A percentile compares a stretch with the other conserved stretches of the same genome.
These are phyloP conservation scores for Nemania diffusa DNA, from an alignment of 2,329 filamentous ascomycete genomes.

Conservation along the genomic window DNA sequence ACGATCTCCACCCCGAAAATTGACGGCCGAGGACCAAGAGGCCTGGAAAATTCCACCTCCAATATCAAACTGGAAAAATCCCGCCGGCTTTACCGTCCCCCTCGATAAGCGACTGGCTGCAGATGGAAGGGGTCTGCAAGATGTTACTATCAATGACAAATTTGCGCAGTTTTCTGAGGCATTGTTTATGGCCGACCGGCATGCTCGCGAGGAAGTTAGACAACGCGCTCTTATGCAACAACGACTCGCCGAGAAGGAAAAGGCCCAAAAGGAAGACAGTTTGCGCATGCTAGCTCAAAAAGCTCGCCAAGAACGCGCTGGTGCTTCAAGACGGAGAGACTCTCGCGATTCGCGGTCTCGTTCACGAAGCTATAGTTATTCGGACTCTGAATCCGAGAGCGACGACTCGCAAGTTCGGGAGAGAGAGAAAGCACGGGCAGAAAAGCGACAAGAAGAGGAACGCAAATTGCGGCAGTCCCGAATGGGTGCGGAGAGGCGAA, in stretches of 20 bases:
- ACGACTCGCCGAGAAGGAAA: slow-evolving; percentile 94
- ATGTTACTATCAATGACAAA: slow-evolving; percentile 97
- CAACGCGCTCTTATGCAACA: slow-evolving; percentile 96
- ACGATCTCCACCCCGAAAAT: slow-evolving; percentile 92
- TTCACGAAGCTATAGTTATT: slow-evolving; percentile 64
- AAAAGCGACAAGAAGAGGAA: slow-evolving; percentile 84
- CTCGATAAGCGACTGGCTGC: slow-evolving; percentile 95
- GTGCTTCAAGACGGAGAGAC: slow-evolving; percentile 59
- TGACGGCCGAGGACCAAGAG: slow-evolving; percentile 97
- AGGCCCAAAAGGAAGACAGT: slow-evolving; percentile 91
- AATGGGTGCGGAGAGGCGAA: slow-evolving; percentile 92
- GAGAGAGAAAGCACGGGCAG: slow-evolving; percentile 79
- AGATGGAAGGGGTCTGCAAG: slow-evolving; percentile 89
- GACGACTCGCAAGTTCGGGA: slow-evolving; percentile 79
- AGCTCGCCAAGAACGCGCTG: slow-evolving; percentile 82
- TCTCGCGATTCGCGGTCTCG: slow-evolving; percentile 57
- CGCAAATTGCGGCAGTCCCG: slow-evolving; percentile 90
- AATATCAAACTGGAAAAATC: slow-evolving; percentile 99
- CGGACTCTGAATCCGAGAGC: slow-evolving; percentile 62
- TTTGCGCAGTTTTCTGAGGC: slow-evolving; percentile 97
- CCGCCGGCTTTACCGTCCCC: slow-evolving; percentile 96
- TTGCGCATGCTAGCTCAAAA: slow-evolving; percentile 88
- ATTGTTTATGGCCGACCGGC: slow-evolving; percentile 91
- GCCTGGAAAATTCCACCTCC: slow-evolving; percentile 85
- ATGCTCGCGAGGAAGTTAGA: slow-evolving; percentile 94